phyloP scores from a whole-genome alignment of 2,329 filamentous ascomycete genomes.

The Polychaeton citri region DNA sequence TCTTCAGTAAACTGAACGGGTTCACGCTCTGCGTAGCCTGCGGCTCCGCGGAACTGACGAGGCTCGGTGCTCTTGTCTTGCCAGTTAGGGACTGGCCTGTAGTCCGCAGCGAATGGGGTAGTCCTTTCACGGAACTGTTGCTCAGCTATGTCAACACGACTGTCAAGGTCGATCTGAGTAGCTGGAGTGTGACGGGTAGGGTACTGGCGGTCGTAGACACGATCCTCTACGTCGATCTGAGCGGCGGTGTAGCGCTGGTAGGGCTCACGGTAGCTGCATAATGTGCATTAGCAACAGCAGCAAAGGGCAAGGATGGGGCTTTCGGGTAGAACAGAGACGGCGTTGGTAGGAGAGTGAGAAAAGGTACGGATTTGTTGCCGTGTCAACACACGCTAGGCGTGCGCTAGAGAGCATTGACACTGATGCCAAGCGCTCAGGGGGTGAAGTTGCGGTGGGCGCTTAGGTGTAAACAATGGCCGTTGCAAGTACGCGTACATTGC shows the following conservation, averaged over 20 bases:
- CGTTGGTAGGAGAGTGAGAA: slow-evolving; percentile 12
- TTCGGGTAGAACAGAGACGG: not conserved
- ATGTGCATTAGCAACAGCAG: slow-evolving; percentile 11
- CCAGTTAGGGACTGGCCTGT: slow-evolving; percentile 15
- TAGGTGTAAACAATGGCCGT: too few relatives aligned
- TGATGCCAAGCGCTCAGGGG: slow-evolving; percentile 18
- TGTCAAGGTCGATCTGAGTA: slow-evolving; percentile 39
- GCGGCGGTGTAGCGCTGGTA: slow-evolving; percentile 47
- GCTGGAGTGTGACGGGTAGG: slow-evolving; percentile 34
- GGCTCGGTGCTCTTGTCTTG: slow-evolving; percentile 27
- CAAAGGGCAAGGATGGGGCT: slow-evolving; percentile 1
- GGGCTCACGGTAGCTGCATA: slow-evolving; percentile 41
- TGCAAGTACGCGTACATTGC: too few relatives aligned
- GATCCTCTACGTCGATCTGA: slow-evolving; percentile 52
- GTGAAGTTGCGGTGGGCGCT: slow-evolving; percentile 8
- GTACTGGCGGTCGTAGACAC: slow-evolving; percentile 32
- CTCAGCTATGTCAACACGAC: slow-evolving; percentile 42
- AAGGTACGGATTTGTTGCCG: slow-evolving; percentile 14
- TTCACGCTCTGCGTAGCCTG: slow-evolving; percentile 25
- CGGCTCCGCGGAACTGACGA: slow-evolving; percentile 21
- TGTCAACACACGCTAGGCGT: slow-evolving; percentile 18
- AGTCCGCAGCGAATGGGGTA: slow-evolving; percentile 25
- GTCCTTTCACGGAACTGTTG: slow-evolving; percentile 31
- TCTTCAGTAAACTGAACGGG: slow-evolving; percentile 21
- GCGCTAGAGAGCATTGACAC: slow-evolving; percentile 16